Evolutionary conservation across 108 stramenopile genomes (phyloP), one percentile per base, ranked within the genome.

Genomic region (Epipyxis sp.): DNA sequence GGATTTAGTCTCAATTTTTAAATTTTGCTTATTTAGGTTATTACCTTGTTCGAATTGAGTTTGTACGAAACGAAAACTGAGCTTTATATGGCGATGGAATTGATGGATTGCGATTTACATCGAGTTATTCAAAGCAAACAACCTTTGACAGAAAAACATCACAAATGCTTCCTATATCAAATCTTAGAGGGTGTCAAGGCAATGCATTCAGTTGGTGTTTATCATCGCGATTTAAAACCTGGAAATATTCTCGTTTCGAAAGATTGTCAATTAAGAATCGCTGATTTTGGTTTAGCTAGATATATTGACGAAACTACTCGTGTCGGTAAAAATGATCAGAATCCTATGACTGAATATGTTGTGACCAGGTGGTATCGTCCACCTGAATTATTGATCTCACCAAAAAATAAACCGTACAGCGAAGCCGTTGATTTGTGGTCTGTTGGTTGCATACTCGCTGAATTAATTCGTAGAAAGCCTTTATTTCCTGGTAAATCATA

Each of bases 151-250:
- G 65, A 68, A 37, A 68, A 30, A 42, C 81, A 83, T 30, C 32
- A 69, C 42, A 83, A 83, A 65, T 82, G 77, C 71, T 74, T 81
- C 71, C 57, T 82, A 45, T 35, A 59, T 10, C 80, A 81, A 71
- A 34, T 83, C 0, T 77, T 83, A 40, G 69, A 79, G 35, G 82
- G 74, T 16, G 35, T 83, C 2, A 68, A 44, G 25, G 77, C 65
- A 44, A n/a, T 78, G 40, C 82, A 83, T 80, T 10, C 40, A 62
- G 77, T 81, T 74, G 76, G 59, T 71, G 78, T 83, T 2, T 42
- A 82, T 40, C 82, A 83, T 69, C 82, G 98, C 43, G 98, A 98
- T 84, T 84, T 98, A 69, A 98, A 98, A 78, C 92, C 92, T 1
- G 94, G 92, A 1, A 98, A 98, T 80, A 76, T 83, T 54, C 69